Conservation (phyloP, 192 early-diverging fungal species). For the Podochytrium sp. region DNA sequence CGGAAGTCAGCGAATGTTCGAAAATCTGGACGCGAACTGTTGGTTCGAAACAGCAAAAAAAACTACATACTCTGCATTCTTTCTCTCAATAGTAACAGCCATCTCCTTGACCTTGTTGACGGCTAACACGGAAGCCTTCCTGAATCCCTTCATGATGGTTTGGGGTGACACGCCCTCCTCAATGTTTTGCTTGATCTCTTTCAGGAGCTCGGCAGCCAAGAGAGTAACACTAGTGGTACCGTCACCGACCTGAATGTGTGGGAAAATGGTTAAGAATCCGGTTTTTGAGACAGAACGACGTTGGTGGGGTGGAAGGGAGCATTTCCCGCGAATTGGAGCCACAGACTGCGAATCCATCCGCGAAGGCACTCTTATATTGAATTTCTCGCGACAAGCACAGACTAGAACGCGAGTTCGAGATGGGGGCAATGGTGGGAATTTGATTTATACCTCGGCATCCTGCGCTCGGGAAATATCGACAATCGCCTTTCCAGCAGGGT, state of each 20-base stretch:
- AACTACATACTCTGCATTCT: slow-evolving; percentile 64
- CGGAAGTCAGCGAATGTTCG: no score
- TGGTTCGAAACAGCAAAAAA: background rate
- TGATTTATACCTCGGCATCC: slow-evolving; percentile 81
- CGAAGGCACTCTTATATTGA: no score
- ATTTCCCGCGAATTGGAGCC: background rate
- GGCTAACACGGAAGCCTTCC: slow-evolving; percentile 88
- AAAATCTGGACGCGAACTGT: background rate
- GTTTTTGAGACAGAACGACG: no score
- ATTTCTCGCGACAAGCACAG: no score
- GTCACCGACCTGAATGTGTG: slow-evolving; percentile 87
- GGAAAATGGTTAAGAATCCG: no score
- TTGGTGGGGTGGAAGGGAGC: no score
- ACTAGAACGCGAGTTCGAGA: no score
- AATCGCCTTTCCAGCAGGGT: slow-evolving; percentile 96
- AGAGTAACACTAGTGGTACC: slow-evolving; percentile 98
- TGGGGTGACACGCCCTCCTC: slow-evolving; percentile 93
- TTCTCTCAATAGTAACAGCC: slow-evolving; percentile 82
- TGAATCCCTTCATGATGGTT: slow-evolving; percentile 93
- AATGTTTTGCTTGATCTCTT: slow-evolving; percentile 89
- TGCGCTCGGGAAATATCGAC: slow-evolving; percentile 98
- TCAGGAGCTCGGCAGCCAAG: slow-evolving; percentile 94
- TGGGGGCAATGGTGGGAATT: no score
- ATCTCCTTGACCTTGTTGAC: slow-evolving; percentile 93
- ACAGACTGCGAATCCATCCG: no score